These are phyloP conservation scores for Alternaria angustiovoidea DNA, from an alignment of 2,329 filamentous ascomycete genomes.

Conservation along the genomic window DNA sequence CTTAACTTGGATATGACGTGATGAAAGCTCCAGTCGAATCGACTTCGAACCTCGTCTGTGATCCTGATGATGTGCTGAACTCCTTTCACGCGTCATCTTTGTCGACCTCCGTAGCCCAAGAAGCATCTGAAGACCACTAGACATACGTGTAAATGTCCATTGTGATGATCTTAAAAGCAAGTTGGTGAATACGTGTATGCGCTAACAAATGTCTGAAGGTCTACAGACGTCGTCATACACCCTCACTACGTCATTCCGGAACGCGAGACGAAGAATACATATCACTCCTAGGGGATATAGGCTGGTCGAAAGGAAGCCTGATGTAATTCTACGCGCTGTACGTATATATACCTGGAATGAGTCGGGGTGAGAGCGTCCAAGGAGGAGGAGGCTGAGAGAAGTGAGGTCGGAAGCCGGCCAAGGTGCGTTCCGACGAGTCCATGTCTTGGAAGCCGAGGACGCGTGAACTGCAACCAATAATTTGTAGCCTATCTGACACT, in stretches of 20 bases:
- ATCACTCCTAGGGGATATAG: not conserved
- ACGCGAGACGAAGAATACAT: not conserved
- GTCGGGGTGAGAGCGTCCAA: not conserved
- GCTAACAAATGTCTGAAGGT: not conserved
- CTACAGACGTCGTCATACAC: not conserved
- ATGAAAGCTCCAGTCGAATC: not conserved
- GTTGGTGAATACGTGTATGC: not conserved
- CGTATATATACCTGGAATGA: not conserved
- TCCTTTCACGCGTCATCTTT: not conserved
- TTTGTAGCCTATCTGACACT: not conserved
- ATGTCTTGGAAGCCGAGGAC: slow-evolving; percentile 2
- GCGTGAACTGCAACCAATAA: not conserved
- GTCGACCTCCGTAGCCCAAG: not conserved
- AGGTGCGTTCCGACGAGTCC: not conserved
- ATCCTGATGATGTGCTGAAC: not conserved
- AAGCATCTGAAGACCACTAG: not conserved
- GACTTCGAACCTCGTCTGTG: not conserved
- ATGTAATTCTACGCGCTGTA: not conserved
- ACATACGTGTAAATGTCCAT: not conserved
- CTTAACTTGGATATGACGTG: not conserved
- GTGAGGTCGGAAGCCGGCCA: slow-evolving; percentile 4
- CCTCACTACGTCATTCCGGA: not conserved
- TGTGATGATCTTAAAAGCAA: not conserved
- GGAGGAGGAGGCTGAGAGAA: not conserved
- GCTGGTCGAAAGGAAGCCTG: not conserved